Evolutionary conservation across 1,284 basidiomycete species (phyloP), one percentile per base, ranked within the genome.

Genomic region (Schizopora paradoxa): DNA sequence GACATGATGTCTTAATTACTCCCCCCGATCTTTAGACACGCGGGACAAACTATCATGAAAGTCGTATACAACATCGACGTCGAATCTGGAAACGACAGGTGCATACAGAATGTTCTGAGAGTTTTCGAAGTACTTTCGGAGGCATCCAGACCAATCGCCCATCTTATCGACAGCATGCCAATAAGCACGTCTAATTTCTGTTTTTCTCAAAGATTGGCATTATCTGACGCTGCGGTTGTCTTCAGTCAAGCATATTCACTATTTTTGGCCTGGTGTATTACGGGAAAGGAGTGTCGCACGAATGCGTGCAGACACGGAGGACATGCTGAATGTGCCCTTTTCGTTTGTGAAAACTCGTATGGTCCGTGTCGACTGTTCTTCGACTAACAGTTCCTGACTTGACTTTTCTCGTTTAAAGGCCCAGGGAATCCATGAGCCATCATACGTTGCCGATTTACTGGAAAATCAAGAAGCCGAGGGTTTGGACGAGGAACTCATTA

Each of bases 271-370:
- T n/a, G n/a, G n/a, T n/a, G n/a, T n/a, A n/a, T n/a, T n/a, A n/a
- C n/a, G n/a, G n/a, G n/a, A n/a, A n/a, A 74, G 75, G 56, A 63
- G 54, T 46, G 72, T 63, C 47, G 80, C 80, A 0, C 64, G 64
- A 36, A 60, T 64, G 36, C 80, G 77, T 73, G 66, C 67, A 16
- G 58, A 59, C 2, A 76, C 72, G 0, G 65, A 35, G 10, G 33
- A 35, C 10, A 19, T n/a, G 10, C 8, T 10, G 18, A 10, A 35
- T 22, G n/a, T n/a, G 14, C 33, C 33, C 2, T 35, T 35, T 14
- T 16, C 18, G 14, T 35, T 35, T n/a, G 33, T 35, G 6, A 35
- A 35, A n/a, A 6, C 6, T n/a, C 33, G 22, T 19, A 35, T 35
- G 33, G 33, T 35, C 8, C 28, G 33, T 3, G 6, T 14, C 10